A percentile compares a stretch with the other conserved stretches of the same genome.
These are phyloP conservation scores for Trifolium dubium DNA, from an alignment of 306 rosid genomes.

Conservation along the genomic window DNA sequence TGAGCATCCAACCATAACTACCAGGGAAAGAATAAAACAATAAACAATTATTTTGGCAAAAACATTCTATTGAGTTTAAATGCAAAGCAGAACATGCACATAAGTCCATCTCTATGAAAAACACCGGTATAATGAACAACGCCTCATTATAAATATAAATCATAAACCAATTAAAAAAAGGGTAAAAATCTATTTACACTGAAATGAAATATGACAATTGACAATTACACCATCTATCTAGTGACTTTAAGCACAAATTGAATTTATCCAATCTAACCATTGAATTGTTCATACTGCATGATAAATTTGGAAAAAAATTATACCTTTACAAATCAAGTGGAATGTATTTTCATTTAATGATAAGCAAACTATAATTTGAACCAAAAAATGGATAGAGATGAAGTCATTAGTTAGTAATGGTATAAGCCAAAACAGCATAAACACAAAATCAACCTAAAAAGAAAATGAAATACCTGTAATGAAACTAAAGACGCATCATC, in stretches of 20 bases:
- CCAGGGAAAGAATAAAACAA: constrained; percentile 20
- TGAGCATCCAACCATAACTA: constrained; percentile 13
- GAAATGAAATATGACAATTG: not conserved
- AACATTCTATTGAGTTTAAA: constrained; percentile 11
- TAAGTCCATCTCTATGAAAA: not conserved
- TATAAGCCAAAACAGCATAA: not conserved
- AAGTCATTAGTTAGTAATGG: not conserved
- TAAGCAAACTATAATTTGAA: not conserved
- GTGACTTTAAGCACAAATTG: not conserved
- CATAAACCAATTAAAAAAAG: not conserved
- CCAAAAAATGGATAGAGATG: not conserved
- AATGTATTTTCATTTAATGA: not conserved
- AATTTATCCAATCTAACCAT: not conserved
- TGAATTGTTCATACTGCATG: constrained; percentile 20
- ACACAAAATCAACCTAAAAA: not conserved
- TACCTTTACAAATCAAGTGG: constrained; percentile 8
- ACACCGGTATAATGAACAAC: not conserved
- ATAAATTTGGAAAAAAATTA: constrained; percentile 6
- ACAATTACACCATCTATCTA: constrained; percentile 11
- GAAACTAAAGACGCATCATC: constrained; percentile 66
- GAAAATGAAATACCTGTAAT: constrained; percentile 56
- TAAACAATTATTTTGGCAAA: not conserved
- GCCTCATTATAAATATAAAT: not conserved
- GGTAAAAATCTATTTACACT: not conserved
- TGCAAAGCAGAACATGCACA: constrained; percentile 15